Percentiles rank a stretch among this genome's conserved stretches.
These are phyloP conservation scores for Rhodamnia rubescens DNA, from an alignment of 345 rosid genomes.

Conservation along the genomic window DNA sequence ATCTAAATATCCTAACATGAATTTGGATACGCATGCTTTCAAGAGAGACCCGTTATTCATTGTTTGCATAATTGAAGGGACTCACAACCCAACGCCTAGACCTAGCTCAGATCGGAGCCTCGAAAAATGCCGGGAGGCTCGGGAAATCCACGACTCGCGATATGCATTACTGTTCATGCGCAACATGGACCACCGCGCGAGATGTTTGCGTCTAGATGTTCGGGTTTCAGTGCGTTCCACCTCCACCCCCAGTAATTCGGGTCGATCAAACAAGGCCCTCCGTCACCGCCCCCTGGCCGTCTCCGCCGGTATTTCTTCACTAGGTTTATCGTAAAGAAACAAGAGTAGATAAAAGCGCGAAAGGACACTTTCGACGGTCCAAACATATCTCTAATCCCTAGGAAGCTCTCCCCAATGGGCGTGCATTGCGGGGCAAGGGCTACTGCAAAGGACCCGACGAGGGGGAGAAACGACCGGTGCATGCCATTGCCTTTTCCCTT, in stretches of 20 bases:
- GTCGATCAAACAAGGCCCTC: no score
- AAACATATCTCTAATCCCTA: neutral
- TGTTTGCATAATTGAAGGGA: no score
- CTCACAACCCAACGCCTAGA: neutral
- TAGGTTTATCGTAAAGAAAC: neutral
- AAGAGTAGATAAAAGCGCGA: neutral
- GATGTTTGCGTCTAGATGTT: neutral
- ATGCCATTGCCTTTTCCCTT: neutral
- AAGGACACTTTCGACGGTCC: neutral
- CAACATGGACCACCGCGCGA: neutral
- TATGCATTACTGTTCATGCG: neutral
- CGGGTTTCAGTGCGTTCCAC: no score
- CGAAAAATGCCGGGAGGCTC: neutral
- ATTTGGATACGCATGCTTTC: rapidly evolving
- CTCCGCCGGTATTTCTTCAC: neutral
- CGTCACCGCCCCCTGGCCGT: neutral
- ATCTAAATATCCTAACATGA: neutral
- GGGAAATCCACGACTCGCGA: neutral
- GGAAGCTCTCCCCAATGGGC: no score
- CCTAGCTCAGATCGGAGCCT: neutral
- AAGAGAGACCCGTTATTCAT: neutral
- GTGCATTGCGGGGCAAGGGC: neutral
- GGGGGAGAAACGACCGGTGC: neutral
- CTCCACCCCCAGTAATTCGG: no score
- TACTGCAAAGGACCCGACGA: neutral